Base-by-base conservation (phyloP, 495 filamentous ascomycete genomes). In the Pyrenopolyporus hunteri region DNA sequence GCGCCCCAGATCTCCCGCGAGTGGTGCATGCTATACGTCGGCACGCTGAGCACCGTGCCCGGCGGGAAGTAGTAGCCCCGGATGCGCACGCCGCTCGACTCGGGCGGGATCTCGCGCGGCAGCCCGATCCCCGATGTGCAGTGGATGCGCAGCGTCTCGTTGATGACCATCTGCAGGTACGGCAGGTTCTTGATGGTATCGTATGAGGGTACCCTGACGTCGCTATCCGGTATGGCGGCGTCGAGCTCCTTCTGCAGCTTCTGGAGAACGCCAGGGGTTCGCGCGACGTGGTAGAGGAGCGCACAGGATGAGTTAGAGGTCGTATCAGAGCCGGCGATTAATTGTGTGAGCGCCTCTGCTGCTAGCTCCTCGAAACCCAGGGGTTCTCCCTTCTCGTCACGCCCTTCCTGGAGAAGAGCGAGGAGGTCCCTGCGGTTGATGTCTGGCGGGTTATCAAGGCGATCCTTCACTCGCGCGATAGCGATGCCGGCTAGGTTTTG, bases 301-400 rank as follows among this genome's bases (percentile, higher is more conserved):
- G 92, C 91, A 71, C 92, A 97, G 40, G 87, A 86, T 2, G 92
- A 92, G 77, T 97, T 97, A 57, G 85, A 89, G 2, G 92, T 97
- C 0, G 92, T 97, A 71, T 96, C 92, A 39, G 86, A 90, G 20
- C 92, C 92, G 2, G 92, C 92, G 66, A 97, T 97, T 32, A 97
- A 78, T 73, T 96, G 92, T 1, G 92, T 96, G 16, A 95, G 76
- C 0, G 92, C 92, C 72, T 97, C 92, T 17, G 90, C 92, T 3
- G 91, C 93, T 33, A 96, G 80, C 71, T 97, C 92, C 62, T 87
- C 81, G 14, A 89, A 82, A 0, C 88, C 85, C 0, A 97, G 81
- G 10, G 80, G 84, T 31, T 88, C 76, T 29, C 92, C 92, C 14
- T 84, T 89, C 35, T 87, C 84, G 69, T 97, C 92, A 53, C 88